These are phyloP conservation scores for Pseudotsuga menziesii DNA, from an alignment of 75 land plant species.

Conservation along the genomic window DNA sequence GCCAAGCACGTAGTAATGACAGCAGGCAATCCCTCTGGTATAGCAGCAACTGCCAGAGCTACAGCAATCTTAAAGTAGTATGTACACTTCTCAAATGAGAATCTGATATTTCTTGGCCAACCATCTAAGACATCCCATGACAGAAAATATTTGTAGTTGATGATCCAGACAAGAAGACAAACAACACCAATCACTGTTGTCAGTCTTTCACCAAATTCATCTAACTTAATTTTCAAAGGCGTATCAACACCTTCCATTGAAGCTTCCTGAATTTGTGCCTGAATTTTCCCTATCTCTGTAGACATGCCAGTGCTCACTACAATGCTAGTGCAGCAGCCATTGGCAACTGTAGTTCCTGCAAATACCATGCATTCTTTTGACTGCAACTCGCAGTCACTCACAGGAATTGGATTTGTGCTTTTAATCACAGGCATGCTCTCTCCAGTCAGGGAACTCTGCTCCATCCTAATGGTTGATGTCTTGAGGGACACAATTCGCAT, in stretches of 20 bases:
- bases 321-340: slow-evolving; percentile 67
- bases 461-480: slow-evolving; percentile 70
- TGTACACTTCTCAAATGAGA: slow-evolving; percentile 83
- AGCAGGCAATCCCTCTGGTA: slow-evolving; percentile 92
- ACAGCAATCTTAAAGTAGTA: slow-evolving; percentile 90
- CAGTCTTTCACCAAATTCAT: slow-evolving; percentile 74
- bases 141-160: slow-evolving; percentile 76
- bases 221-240: slow-evolving; percentile 83
- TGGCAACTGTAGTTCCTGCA: slow-evolving; percentile 83
- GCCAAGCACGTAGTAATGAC: slow-evolving; percentile 91
- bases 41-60: slow-evolving; percentile 90
- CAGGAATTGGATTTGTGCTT: slow-evolving; percentile 21
- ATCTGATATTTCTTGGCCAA: slow-evolving; percentile 57
- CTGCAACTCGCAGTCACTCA: slow-evolving; percentile 70
- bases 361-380: slow-evolving; percentile 87
- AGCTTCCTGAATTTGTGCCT: slow-evolving; percentile 82
- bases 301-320: slow-evolving; percentile 73
- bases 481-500: slow-evolving; percentile 60
- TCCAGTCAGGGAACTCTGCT: slow-evolving; percentile 85
- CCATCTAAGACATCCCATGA: slow-evolving; percentile 64
- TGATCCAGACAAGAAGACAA: slow-evolving; percentile 76
- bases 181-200: slow-evolving; percentile 64
- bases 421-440: slow-evolving; percentile 76
- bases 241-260: slow-evolving; percentile 66
- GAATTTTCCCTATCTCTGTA: slow-evolving; percentile 89